A percentile compares a stretch with the other conserved stretches of the same genome.
These are phyloP conservation scores for Cytospora piceae DNA, from an alignment of 2,329 filamentous ascomycete species.

Conservation along the genomic window DNA sequence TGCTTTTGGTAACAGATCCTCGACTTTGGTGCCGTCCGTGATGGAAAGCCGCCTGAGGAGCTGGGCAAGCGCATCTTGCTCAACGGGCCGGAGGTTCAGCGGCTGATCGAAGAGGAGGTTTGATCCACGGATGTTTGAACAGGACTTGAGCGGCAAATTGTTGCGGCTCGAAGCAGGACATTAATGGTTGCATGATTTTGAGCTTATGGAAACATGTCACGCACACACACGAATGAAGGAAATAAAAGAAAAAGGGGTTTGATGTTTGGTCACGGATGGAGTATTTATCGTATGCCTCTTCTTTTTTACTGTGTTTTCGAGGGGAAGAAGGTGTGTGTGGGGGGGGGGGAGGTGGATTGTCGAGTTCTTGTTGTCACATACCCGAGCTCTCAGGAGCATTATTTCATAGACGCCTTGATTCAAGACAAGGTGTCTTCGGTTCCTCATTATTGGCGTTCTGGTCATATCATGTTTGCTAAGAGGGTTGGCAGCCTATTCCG, in stretches of 20 bases:
- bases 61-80: constrained; percentile 78
- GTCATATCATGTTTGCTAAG: not conserved
- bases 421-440: not conserved
- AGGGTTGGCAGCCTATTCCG: not conserved
- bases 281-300: not conserved
- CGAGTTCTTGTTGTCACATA: not conserved
- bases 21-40: constrained; percentile 92
- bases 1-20: constrained; percentile 70
- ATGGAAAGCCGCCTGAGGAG: constrained; percentile 77
- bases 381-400: constrained; percentile 1
- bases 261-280: not conserved
- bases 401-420: not conserved
- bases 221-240: constrained; percentile 6
- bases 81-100: constrained; percentile 58
- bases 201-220: constrained; percentile 6
- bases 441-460: not conserved
- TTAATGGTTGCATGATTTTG: constrained; percentile 1
- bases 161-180: not conserved
- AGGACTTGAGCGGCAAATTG: not conserved
- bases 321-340: not conserved
- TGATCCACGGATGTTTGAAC: constrained; percentile 26
- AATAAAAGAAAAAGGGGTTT: not conserved
- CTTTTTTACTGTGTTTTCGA: not conserved
- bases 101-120: constrained; percentile 52
- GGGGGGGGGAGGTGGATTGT: not conserved